Evolutionary conservation across 345 rosid species (phyloP).

Genomic region (Salix koriyanagi): DNA sequence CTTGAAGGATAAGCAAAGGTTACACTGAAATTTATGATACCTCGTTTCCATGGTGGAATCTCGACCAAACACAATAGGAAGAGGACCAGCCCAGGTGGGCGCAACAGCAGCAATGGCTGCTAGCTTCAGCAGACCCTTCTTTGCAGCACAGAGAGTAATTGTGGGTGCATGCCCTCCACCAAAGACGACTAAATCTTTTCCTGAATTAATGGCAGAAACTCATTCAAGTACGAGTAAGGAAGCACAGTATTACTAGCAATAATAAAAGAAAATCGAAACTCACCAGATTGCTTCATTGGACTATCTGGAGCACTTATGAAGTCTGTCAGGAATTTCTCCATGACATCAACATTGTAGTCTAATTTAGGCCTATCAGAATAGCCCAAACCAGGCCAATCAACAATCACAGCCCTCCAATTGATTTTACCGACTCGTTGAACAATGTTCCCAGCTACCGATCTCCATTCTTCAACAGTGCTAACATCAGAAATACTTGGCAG

Average conservation of each 20-base stretch:
- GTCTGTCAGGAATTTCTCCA: conserved; percentile 85
- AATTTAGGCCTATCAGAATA: conserved; percentile 73
- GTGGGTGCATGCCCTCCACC: conserved; percentile 96
- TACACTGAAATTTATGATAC: conserved; percentile 28
- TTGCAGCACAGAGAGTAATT: conserved; percentile 58
- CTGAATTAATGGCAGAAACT: conserved; percentile 20
- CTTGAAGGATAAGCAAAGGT: not conserved
- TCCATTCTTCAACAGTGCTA: conserved; percentile 94
- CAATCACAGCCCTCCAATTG: conserved; percentile 74
- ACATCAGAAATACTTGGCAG: conserved; percentile 95
- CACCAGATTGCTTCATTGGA: conserved; percentile 58
- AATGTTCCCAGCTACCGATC: conserved; percentile 73
- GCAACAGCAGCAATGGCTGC: conserved; percentile 83
- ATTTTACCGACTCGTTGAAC: conserved; percentile 45
- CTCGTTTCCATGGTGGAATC: conserved; percentile 81
- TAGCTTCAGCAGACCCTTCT: conserved; percentile 72
- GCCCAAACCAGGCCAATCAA: conserved; percentile 97
- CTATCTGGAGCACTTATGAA: conserved; percentile 67
- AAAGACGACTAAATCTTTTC: conserved; percentile 54
- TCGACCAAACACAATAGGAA: conserved; percentile 87
- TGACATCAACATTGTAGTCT: conserved; percentile 74
- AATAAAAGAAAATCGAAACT: not conserved
- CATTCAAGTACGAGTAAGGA: not conserved
- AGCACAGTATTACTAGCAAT: not conserved
- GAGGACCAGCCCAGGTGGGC: conserved; percentile 94